Evolutionary conservation across 2,329 filamentous ascomycete species (phyloP).

Genomic region (Neonectria punicea): DNA sequence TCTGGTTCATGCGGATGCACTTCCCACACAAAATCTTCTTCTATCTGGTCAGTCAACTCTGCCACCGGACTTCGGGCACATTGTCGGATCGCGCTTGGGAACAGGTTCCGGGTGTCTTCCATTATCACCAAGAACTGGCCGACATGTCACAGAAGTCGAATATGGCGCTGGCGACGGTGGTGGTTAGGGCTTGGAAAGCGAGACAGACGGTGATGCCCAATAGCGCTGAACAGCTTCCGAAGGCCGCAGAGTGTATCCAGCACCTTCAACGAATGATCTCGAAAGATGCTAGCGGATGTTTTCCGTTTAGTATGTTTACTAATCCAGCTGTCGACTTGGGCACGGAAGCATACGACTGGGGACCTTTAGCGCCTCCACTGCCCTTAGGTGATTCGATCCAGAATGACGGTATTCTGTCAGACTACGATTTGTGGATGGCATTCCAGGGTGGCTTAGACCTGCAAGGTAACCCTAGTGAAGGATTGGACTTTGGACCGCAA

Average conservation of each 20-base stretch:
- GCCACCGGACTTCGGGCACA: slow-evolving; percentile 9
- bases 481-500: not conserved
- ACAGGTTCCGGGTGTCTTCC: not conserved
- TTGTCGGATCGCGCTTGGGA: slow-evolving; percentile 16
- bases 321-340: not conserved
- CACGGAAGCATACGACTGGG: not conserved
- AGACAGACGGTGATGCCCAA: not conserved
- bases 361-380: not conserved
- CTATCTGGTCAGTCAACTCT: slow-evolving; percentile 13
- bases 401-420: not conserved
- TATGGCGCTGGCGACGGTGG: not conserved
- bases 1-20: slow-evolving; percentile 10
- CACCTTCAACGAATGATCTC: not conserved
- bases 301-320: not conserved
- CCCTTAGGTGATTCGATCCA: not conserved
- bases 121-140: not conserved
- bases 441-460: not conserved
- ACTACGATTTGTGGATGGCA: not conserved
- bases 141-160: not conserved
- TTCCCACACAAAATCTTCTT: slow-evolving; percentile 14
- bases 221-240: not conserved
- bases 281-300: not conserved
- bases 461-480: not conserved
- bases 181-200: not conserved
- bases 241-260: not conserved